Evolutionary conservation across 1,284 basidiomycete genomes (phyloP).

Genomic region (Cryptococcus neoformans): DNA sequence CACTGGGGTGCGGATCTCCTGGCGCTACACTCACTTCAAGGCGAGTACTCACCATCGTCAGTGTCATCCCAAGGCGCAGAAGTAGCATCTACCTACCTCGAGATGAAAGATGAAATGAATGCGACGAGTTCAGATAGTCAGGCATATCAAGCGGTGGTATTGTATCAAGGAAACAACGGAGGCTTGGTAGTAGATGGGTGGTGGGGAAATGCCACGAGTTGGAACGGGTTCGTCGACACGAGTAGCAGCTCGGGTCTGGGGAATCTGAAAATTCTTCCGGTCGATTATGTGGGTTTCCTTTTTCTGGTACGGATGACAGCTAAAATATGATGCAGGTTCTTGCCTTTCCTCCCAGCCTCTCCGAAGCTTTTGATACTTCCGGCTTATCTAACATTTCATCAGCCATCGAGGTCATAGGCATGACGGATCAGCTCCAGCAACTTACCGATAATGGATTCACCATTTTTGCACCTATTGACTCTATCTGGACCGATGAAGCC

Average conservation of each 20-base stretch:
- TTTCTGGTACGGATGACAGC: background rate
- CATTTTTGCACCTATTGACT: conserved; percentile 41
- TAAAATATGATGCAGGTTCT: conserved; percentile 17
- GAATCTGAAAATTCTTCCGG: conserved; percentile 26
- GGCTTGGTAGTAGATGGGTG: conserved; percentile 17
- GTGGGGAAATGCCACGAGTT: conserved; percentile 26
- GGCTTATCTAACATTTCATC: conserved; percentile 26
- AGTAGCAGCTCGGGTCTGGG: conserved; percentile 5
- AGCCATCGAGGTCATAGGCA: conserved; percentile 16
- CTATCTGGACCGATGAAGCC: conserved; percentile 25
- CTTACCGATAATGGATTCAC: conserved; percentile 34
- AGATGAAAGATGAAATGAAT: conserved; percentile 3
- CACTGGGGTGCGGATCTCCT: conserved; percentile 23
- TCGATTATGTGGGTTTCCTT: conserved; percentile 33
- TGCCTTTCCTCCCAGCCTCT: conserved; percentile 24
- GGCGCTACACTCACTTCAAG: conserved; percentile 27
- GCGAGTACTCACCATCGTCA: conserved; percentile 9
- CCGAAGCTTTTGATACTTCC: conserved; percentile 15
- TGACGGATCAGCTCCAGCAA: conserved; percentile 16
- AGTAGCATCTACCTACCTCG: conserved; percentile 6
- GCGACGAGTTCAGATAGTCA: background rate
- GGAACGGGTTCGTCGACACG: conserved; percentile 19
- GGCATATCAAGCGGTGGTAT: conserved; percentile 21
- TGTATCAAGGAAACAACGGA: conserved; percentile 20
- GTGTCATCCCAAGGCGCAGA: conserved; percentile 2